phyloP scores from a whole-genome alignment of 805 yeast species.

The Candida rishiriensis region DNA sequence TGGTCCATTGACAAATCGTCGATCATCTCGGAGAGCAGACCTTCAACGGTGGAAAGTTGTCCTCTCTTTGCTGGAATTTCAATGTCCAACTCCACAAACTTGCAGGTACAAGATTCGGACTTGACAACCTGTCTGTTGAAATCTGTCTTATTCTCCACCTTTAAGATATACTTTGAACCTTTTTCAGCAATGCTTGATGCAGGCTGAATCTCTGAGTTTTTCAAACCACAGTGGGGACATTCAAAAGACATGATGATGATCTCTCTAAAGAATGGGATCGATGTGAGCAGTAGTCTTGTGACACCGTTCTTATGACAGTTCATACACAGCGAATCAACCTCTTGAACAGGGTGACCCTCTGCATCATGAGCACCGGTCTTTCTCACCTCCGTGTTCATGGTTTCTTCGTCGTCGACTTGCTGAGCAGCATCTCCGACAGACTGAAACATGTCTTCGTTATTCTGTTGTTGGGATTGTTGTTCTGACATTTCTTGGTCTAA shows the following conservation, averaged over 20 bases:
- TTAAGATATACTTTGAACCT: conserved; percentile 70
- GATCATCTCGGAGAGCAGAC: conserved; percentile 76
- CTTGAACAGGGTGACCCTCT: conserved; percentile 92
- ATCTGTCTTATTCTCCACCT: conserved; percentile 65
- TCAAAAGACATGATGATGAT: conserved; percentile 90
- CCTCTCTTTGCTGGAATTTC: conserved; percentile 97
- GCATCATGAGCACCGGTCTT: conserved; percentile 77
- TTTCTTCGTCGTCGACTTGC: conserved; percentile 34
- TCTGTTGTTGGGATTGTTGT: conserved; percentile 8
- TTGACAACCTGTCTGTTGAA: conserved; percentile 89
- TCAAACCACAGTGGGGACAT: conserved; percentile 92
- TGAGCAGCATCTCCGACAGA: conserved; percentile 60
- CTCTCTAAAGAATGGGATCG: conserved; percentile 89
- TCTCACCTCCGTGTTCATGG: conserved; percentile 40
- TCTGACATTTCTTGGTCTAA: conserved; percentile 8
- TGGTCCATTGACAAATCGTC: conserved; percentile 80
- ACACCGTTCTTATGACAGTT: conserved; percentile 84
- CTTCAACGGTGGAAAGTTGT: conserved; percentile 89
- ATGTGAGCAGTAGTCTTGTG: conserved; percentile 78
- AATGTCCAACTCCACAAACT: conserved; percentile 77
- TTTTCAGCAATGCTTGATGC: conserved; percentile 88
- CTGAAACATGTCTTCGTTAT: conserved; percentile 43
- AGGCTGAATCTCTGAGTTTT: conserved; percentile 92
- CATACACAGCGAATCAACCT: conserved; percentile 93
- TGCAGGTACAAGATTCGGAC: conserved; percentile 78